Percentiles rank a stretch among this genome's conserved stretches.
Evolutionary conservation across 1,284 basidiomycete genomes (phyloP).

Genomic region (Irpex sp.): DNA sequence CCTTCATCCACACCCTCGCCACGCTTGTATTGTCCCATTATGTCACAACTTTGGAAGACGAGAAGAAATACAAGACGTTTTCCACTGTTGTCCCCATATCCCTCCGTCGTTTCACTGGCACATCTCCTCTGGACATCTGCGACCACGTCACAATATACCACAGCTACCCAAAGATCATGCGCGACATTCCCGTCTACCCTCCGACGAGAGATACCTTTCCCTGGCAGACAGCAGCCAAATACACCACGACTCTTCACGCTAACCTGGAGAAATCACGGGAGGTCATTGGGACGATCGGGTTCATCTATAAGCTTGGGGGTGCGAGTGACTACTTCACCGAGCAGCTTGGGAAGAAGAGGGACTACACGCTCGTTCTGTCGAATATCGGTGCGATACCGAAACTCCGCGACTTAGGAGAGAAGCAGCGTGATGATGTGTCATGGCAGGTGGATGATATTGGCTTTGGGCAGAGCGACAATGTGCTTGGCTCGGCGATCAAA

Average conservation of each 20-base stretch:
- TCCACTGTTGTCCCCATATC: slow-evolving; percentile 33
- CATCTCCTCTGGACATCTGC: slow-evolving; percentile 30
- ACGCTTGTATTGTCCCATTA: slow-evolving; percentile 25
- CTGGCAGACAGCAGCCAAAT: slow-evolving; percentile 21
- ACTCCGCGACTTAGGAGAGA: neutral
- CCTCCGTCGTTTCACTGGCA: slow-evolving; percentile 29
- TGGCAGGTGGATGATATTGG: slow-evolving; percentile 21
- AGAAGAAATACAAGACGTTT: slow-evolving; percentile 26
- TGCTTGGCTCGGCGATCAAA: slow-evolving; percentile 32
- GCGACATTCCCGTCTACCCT: neutral
- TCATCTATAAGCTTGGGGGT: slow-evolving; percentile 22
- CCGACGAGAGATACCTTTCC: slow-evolving; percentile 16
- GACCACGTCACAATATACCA: slow-evolving; percentile 29
- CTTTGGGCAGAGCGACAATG: slow-evolving; percentile 30
- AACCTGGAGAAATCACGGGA: slow-evolving; percentile 19
- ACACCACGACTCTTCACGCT: slow-evolving; percentile 20
- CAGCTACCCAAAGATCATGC: slow-evolving; percentile 19
- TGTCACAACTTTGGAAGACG: slow-evolving; percentile 15
- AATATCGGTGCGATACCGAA: slow-evolving; percentile 25
- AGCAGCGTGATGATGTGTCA: neutral
- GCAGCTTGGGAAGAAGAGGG: slow-evolving; percentile 29
- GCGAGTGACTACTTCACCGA: slow-evolving; percentile 24
- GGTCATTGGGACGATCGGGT: slow-evolving; percentile 31
- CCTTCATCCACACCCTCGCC: slow-evolving; percentile 28
- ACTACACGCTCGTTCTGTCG: slow-evolving; percentile 27